Conservation (phyloP, 1,284 basidiomycete genomes). For the Wolfiporia cocos region DNA sequence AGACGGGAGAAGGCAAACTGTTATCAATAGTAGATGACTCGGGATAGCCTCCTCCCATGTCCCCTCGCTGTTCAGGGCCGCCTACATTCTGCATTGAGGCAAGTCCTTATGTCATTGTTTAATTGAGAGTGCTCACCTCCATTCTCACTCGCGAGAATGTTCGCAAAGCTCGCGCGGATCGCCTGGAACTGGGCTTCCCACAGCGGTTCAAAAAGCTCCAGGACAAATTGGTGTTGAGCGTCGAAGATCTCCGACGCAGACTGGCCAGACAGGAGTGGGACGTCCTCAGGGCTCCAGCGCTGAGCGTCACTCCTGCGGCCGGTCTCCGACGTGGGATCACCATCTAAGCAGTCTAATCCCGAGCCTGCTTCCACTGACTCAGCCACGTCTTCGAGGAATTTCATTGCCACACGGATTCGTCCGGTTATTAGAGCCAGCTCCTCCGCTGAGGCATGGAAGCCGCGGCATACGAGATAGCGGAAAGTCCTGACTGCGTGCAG, state of each 20-base stretch:
- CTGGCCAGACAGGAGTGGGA: conserved; percentile 2
- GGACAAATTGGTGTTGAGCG: background rate
- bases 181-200: conserved; percentile 12
- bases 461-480: background rate
- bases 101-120: too few species aligned
- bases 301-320: conserved; percentile 1
- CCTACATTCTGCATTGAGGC: too few species aligned
- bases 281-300: background rate
- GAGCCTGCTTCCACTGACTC: background rate
- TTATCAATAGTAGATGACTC: too few species aligned
- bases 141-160: background rate
- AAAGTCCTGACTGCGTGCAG: conserved; percentile 3
- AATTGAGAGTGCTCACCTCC: conserved; percentile 2
- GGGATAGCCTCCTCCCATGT: too few species aligned
- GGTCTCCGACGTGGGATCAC: conserved; percentile 2
- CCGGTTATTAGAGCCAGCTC: conserved; percentile 8
- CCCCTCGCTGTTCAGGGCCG: too few species aligned
- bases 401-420: conserved; percentile 3
- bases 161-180: conserved; percentile 5
- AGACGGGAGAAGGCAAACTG: too few species aligned
- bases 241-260: conserved; percentile 2
- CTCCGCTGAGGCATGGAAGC: conserved; percentile 10
- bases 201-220: conserved; percentile 12
- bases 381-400: background rate
- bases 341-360: background rate